Percentiles rank a stretch among this genome's conserved stretches.
Conservation (phyloP, 495 filamentous ascomycete species). For the Neurospora cerealis region DNA sequence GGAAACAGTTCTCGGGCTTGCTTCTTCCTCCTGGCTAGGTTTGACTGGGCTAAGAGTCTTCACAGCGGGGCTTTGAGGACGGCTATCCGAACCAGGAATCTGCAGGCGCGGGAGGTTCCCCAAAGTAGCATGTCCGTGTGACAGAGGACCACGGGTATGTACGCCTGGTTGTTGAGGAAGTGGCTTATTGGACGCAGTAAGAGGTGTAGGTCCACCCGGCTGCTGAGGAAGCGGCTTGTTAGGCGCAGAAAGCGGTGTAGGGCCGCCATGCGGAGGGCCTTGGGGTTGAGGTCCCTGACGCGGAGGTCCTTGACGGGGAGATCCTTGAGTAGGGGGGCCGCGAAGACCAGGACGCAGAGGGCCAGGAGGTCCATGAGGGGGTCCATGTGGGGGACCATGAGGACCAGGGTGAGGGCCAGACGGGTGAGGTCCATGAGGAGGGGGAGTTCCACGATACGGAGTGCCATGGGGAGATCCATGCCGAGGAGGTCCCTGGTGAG, state of each 20-base stretch:
- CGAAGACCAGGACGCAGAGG: background rate
- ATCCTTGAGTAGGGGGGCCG: constrained; percentile 5
- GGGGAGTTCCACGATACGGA: background rate
- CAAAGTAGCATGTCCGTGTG: background rate
- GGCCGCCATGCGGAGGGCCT: background rate
- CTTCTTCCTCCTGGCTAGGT: background rate
- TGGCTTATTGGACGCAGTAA: background rate
- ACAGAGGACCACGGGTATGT: background rate
- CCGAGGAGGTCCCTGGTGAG: background rate
- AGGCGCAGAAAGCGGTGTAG: constrained; percentile 1
- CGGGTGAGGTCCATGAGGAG: background rate
- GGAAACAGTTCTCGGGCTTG: background rate
- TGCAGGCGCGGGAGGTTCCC: constrained; percentile 3
- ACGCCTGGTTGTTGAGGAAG: background rate
- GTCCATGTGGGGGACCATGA: constrained; percentile 4
- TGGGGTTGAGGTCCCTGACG: background rate
- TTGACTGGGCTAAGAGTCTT: background rate
- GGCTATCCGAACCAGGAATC: background rate
- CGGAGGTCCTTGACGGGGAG: constrained; percentile 7
- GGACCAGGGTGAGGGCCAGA: constrained; percentile 4
- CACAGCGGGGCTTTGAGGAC: background rate
- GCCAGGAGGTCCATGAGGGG: background rate
- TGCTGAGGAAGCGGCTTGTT: background rate
- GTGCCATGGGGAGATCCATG: constrained; percentile 4
- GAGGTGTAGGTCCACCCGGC: constrained; percentile 1